phyloP scores from a whole-genome alignment of 805 yeast species.

The Zygosaccharomyces siamensis region DNA sequence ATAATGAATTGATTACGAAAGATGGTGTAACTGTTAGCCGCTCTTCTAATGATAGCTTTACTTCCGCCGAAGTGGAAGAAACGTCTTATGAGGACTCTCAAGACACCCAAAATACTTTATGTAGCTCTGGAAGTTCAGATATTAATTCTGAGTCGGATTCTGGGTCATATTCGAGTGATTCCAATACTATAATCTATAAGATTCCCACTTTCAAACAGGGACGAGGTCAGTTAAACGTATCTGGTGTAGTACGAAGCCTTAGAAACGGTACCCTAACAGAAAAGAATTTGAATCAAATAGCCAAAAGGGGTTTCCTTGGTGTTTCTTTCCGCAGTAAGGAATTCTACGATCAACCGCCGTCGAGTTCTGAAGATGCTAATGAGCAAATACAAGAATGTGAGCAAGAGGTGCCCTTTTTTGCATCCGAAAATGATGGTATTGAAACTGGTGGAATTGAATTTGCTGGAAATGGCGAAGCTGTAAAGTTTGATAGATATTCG shows the following conservation, averaged over 20 bases:
- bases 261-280: constrained; percentile 18
- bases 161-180: not conserved
- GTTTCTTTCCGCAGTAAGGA: constrained; percentile 14
- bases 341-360: constrained; percentile 19
- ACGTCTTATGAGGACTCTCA: not conserved
- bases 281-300: constrained; percentile 12
- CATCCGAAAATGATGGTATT: not conserved
- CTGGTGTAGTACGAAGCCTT: constrained; percentile 18
- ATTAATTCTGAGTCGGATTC: constrained; percentile 3
- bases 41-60: not conserved
- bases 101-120: not conserved
- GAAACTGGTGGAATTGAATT: not conserved
- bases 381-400: not conserved
- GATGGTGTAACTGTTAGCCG: not conserved
- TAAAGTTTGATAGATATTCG: constrained; percentile 30
- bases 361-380: not conserved
- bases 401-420: constrained; percentile 2
- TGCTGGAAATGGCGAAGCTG: constrained; percentile 10
- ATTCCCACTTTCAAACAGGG: constrained; percentile 43
- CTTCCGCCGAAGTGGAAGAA: not conserved
- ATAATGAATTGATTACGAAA: constrained; percentile 4
- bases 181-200: constrained; percentile 18
- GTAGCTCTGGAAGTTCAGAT: not conserved
- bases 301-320: constrained; percentile 5
- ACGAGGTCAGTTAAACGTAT: constrained; percentile 11